A percentile compares a stretch with the other conserved stretches of the same genome.
Evolutionary conservation across 2,329 filamentous ascomycete species (phyloP).

Genomic region (Talaromyces atroroseus): DNA sequence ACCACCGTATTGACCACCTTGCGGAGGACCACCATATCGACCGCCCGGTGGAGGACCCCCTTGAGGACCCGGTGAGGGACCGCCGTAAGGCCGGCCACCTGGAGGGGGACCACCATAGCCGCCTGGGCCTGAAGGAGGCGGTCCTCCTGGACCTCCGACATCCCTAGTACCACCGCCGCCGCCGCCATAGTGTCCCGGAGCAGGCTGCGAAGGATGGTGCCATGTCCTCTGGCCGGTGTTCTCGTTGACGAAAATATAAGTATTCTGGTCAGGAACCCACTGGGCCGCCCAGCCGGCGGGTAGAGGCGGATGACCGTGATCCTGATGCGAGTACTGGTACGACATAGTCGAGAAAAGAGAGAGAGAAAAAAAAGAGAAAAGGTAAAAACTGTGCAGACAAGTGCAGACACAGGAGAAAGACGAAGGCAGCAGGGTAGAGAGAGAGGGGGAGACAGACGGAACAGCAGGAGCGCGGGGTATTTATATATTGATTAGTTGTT

Average conservation of each 20-base stretch:
- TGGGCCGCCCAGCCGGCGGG: constrained; percentile 10
- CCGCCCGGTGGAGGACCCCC: background rate
- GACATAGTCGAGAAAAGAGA: background rate
- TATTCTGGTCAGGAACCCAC: constrained; percentile 6
- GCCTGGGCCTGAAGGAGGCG: background rate
- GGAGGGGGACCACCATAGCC: constrained; percentile 2
- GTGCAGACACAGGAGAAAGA: too few species aligned
- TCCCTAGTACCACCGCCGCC: background rate
- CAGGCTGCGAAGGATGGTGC: constrained; percentile 9
- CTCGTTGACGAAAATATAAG: constrained; percentile 10
- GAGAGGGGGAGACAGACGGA: too few species aligned
- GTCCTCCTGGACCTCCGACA: background rate
- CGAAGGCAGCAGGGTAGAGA: too few species aligned
- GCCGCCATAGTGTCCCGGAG: background rate
- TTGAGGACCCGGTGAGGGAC: background rate
- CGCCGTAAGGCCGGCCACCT: background rate
- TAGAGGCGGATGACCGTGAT: constrained; percentile 12
- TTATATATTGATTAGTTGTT: too few species aligned
- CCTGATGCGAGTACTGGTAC: constrained; percentile 13
- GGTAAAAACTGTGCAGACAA: background rate
- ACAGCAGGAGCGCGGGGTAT: too few species aligned
- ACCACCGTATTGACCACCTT: background rate
- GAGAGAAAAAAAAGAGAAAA: background rate
- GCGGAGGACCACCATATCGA: constrained; percentile 8
- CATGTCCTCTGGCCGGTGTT: constrained; percentile 11